Evolutionary conservation across 2,329 filamentous ascomycete species (phyloP), one percentile per base, ranked within the genome.

Genomic region (Cytospora piceae): DNA sequence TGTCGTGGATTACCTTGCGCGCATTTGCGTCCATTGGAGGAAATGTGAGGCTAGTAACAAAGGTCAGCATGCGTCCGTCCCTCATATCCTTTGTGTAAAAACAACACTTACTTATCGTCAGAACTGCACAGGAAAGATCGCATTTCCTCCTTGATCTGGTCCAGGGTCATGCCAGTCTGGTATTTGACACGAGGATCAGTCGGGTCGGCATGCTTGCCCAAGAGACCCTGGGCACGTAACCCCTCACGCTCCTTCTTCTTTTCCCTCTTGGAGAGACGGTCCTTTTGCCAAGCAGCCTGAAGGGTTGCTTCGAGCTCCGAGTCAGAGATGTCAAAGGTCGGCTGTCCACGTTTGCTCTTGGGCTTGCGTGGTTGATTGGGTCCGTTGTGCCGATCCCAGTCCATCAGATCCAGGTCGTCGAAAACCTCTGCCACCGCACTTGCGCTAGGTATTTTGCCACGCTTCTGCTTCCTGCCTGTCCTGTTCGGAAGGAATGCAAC

Each of bases 21-120:
- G 89, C 85, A 54, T 84, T 78, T 68, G 93, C 92, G 64, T 92
- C 88, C 88, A 98, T 96, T 0, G 94, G 92, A 3, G 94, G 92
- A 29, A 98, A 81, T 5, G 87, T 80, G 7, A 95, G 81, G 55
- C 91, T 93, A 69, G 34, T 9, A 68, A 66, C 60, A 57, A 22
- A 52, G 49, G 49, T 69, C 32, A 69, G 59, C 61, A 61, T 68
- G 53, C 51, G 7, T 15, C 27, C 34, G 34, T 39, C 29, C 15
- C 24, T n/a, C 4, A 8, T 27, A n/a, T 14, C n/a, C 4, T 29
- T 4, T 29, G 32, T 7, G 12, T n/a, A 24, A 20, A 6, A 31
- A 22, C n/a, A 31, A 17, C n/a, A 79, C 83, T 73, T 80, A 93
- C 89, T 83, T 88, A 71, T 88, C 81, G 61, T 85, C 83, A 2